A percentile compares a stretch with the other conserved stretches of the same genome.
Evolutionary conservation across 768 basidiomycete species (phyloP).

Genomic region (Xerocomellus intermedius): DNA sequence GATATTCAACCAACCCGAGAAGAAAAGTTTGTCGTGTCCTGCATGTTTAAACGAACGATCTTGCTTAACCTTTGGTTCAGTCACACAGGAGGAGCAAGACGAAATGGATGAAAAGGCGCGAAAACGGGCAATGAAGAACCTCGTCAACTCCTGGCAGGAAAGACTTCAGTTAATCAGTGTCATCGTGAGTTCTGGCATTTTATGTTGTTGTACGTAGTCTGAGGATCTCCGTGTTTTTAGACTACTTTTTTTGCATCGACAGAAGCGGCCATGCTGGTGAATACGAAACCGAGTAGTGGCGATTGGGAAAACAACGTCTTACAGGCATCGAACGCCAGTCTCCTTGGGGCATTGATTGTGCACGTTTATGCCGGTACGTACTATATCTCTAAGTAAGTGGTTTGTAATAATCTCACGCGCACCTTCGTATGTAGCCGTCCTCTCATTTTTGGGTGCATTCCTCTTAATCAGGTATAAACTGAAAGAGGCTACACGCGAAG

Average conservation of each 20-base stretch:
- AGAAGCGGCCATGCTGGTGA: conserved; percentile 52
- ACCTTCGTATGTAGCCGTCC: conserved; percentile 29
- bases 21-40: conserved; percentile 16
- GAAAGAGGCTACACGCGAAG: conserved; percentile 49
- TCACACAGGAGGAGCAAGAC: conserved; percentile 51
- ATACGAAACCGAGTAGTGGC: conserved; percentile 33
- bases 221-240: conserved; percentile 28
- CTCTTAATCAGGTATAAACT: conserved; percentile 55
- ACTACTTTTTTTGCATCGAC: conserved; percentile 63
- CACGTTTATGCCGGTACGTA: conserved; percentile 50
- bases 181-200: conserved; percentile 41
- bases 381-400: conserved; percentile 1
- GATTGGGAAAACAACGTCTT: conserved; percentile 14
- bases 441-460: conserved; percentile 56
- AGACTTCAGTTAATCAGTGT: conserved; percentile 59
- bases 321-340: conserved; percentile 43
- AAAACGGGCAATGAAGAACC: conserved; percentile 45
- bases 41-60: background rate
- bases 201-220: background rate
- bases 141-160: conserved; percentile 61
- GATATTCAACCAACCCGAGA: conserved; percentile 3
- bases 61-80: conserved; percentile 20
- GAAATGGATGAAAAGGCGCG: conserved; percentile 43
- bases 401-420: background rate
- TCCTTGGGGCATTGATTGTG: conserved; percentile 51